Base-by-base conservation (phyloP, 78 protist genomes). In the Anaeramoeba flamelloides region DNA sequence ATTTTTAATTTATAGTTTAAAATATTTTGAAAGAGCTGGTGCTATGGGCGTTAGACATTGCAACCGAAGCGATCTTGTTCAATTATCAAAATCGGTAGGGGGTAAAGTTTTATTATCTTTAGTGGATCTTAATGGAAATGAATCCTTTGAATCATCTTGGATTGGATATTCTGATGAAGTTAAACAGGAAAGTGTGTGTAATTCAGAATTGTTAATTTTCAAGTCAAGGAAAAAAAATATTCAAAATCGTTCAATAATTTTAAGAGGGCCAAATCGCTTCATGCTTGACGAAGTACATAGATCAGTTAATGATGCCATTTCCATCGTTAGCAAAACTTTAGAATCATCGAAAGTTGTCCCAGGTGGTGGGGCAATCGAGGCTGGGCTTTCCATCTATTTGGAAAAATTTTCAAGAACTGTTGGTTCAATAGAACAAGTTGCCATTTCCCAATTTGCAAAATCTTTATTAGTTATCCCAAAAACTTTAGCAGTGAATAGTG, bases 301-400 rank as follows among this genome's bases (percentile, higher is more conserved):
- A 31, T 90, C 99, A 0, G 79, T 97, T 37, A 98, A 98, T 86
- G 99, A 98, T 80, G 89, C 98, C 8, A 82, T 98, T 40, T 97
- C 98, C 88, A 94, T 89, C 31, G 96, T 96, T 74, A 89, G 90
- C 85, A 81, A 97, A 40, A 86, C 90, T 0, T 85, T 97, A 33
- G 98, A 94, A 84, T 86, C 94, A 40, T 78, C 87, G 33, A 26
- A 77, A 3, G 85, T 53, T 53, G 84, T 91, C 3, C 83, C 86
- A 2, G 91, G 94, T 8, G 95, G 94, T 40, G 99, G 99, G 32
- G 91, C 96, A n/a, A 97, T 94, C 41, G 99, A 98, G 84, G 40
- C 96, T 1, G 97, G 98, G 31, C 96, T 96, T 38, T 84, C 92
- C 31, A 85, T 96, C 76, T 90, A 93, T 88, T 88, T 98, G 40